Evolutionary conservation across 139 green algal species (phyloP).

Genomic region (Mychonastes homosphaera): DNA sequence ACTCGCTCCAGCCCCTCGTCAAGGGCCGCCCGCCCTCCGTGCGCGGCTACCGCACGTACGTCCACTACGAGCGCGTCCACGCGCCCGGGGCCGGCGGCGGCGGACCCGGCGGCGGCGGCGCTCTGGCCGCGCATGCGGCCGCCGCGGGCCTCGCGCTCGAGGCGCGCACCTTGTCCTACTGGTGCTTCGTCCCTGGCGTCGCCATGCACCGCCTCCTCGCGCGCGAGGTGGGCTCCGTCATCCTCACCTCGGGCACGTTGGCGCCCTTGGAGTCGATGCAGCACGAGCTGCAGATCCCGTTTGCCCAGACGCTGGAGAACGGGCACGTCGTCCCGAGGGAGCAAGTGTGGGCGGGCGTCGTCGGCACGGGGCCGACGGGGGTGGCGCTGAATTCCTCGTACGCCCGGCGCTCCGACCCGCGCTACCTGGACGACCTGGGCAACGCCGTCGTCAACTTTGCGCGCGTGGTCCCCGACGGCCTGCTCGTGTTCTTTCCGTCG

Average conservation of each 20-base stretch:
- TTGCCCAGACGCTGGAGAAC: slow-evolving; percentile 88
- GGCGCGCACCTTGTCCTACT: slow-evolving; percentile 72
- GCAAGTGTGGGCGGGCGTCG: slow-evolving; percentile 79
- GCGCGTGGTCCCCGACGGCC: slow-evolving; percentile 72
- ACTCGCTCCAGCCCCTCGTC: slow-evolving; percentile 27
- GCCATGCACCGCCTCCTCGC: slow-evolving; percentile 4
- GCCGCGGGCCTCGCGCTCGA: not conserved
- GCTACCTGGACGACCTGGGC: slow-evolving; percentile 54
- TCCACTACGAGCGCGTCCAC: slow-evolving; percentile 41
- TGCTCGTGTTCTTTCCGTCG: slow-evolving; percentile 96
- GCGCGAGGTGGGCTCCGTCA: slow-evolving; percentile 36
- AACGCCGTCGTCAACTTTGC: slow-evolving; percentile 71
- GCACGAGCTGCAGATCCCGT: slow-evolving; percentile 75
- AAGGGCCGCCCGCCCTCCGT: slow-evolving; percentile 5
- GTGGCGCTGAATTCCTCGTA: slow-evolving; percentile 67
- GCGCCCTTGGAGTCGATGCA: slow-evolving; percentile 78
- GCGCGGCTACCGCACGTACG: slow-evolving; percentile 55
- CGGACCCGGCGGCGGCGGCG: not conserved
- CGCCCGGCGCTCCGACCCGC: not conserved
- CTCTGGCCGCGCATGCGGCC: not conserved
- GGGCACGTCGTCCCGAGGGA: slow-evolving; percentile 67
- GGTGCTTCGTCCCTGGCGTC: slow-evolving; percentile 78
- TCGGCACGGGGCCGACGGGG: slow-evolving; percentile 64
- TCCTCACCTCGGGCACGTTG: slow-evolving; percentile 89
- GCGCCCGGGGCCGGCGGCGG: not conserved